Conservation (phyloP, 106 monocot species). For the Dendrobium officinale region DNA sequence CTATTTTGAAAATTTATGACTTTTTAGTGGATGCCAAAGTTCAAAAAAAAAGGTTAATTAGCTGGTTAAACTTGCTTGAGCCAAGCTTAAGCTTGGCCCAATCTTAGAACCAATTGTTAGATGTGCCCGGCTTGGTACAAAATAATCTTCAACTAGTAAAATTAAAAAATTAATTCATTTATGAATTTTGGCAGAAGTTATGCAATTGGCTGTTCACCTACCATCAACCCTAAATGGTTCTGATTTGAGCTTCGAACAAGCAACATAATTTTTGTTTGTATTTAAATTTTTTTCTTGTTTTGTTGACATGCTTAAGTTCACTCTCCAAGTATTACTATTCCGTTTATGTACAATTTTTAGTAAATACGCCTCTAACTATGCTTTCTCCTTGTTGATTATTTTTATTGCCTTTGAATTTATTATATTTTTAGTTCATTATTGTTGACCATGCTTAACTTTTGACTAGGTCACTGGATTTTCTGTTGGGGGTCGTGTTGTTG, state of each 20-base stretch:
- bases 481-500: slow-evolving; percentile 87
- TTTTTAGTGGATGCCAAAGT: background rate
- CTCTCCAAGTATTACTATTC: background rate
- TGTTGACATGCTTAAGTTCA: background rate
- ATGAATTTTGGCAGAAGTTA: background rate
- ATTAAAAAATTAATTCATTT: background rate
- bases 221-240: background rate
- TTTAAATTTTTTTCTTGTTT: background rate
- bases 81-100: background rate
- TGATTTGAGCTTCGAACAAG: background rate
- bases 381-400: background rate
- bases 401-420: background rate
- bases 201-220: background rate
- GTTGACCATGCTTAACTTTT: background rate
- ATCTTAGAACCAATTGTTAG: background rate
- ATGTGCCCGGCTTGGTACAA: background rate
- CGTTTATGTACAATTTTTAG: background rate
- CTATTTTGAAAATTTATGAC: background rate
- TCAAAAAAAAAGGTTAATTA: background rate
- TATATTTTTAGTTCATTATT: background rate
- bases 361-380: background rate
- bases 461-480: slow-evolving; percentile 98
- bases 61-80: background rate
- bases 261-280: background rate
- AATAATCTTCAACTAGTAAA: background rate